A percentile compares a stretch with the other conserved stretches of the same genome.
Evolutionary conservation across 2,329 filamentous ascomycete species (phyloP).

Genomic region (Botryotinia globosa): DNA sequence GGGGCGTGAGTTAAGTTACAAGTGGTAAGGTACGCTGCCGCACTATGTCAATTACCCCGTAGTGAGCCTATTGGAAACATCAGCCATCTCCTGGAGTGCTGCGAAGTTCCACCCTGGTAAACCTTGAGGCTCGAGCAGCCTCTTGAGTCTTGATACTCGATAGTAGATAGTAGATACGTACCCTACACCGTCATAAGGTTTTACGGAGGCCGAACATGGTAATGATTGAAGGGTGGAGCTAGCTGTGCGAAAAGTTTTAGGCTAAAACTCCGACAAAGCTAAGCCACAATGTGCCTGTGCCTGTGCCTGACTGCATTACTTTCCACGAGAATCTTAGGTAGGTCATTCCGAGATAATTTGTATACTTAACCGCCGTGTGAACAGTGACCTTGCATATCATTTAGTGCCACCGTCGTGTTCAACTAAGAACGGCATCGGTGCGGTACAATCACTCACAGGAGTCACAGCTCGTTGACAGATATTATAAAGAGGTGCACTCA

Average conservation of each 20-base stretch:
- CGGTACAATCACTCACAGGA: neutral
- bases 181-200: constrained; percentile 17
- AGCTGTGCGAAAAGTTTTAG: too few species aligned
- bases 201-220: neutral
- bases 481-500: neutral
- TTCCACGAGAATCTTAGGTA: neutral
- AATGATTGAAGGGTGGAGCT: neutral
- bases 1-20: neutral
- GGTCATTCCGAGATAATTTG: constrained; percentile 6
- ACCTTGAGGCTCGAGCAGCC: constrained; percentile 11
- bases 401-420: neutral
- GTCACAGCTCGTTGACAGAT: neutral
- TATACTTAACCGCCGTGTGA: constrained; percentile 13
- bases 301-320: constrained; percentile 9
- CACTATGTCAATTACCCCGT: constrained; percentile 8
- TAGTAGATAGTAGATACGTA: constrained; percentile 5
- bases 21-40: constrained; percentile 8
- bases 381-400: constrained; percentile 12
- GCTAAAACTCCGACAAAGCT: constrained; percentile 13
- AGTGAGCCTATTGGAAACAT: constrained; percentile 6
- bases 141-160: constrained; percentile 9
- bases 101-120: neutral
- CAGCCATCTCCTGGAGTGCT: constrained; percentile 8
- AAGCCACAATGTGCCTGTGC: constrained; percentile 17
- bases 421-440: neutral